Evolutionary conservation across 78 protist genomes (phyloP), one percentile per base, ranked within the genome.

Genomic region (Chrysochromulina parva): DNA sequence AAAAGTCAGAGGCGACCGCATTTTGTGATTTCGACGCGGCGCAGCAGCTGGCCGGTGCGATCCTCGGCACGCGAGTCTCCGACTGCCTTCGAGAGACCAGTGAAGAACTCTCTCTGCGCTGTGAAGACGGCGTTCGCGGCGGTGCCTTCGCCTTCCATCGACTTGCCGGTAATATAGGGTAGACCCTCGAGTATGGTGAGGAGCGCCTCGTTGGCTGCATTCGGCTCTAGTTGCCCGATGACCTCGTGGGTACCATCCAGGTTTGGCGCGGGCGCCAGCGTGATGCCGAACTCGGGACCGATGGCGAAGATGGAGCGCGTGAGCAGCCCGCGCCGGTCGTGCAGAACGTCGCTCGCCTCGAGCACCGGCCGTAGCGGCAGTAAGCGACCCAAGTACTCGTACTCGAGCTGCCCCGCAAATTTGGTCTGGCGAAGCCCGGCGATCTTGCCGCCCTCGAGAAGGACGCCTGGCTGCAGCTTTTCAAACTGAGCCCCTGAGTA

Each of bases 281-380:
- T 78, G 48, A 78, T 53, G 62, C 62, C 86, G 2, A 78, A 78
- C 62, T 53, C 86, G 0, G 86, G 47, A 14, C 86, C 86, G 14
- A n/a, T 50, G 47, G n/a, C 17, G 50, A 53, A 22, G 17, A 7
- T 0, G 50, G 19, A 9, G 24, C n/a, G n/a, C 50, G 86, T 78
- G 62, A 78, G 59, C 60, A 78, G 86, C 47, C 86, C 86, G 60
- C 86, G 86, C 20, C 86, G 86, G 60, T 53, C 28, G 14, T 78
- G 86, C 28, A 2, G 0, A 28, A 78, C 20, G 47, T 6, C 19
- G 62, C 0, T 24, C 24, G 11, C 19, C 86, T 78, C 73, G 47
- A 66, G 47, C 13, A 66, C 38, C 24, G 73, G n/a, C 38, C 38
- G 38, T 6, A 66, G n/a, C 38, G 73, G 73, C 38, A 66, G 26